phyloP scores from a whole-genome alignment of 129 eudicot species.

The Artemisia tridentata region DNA sequence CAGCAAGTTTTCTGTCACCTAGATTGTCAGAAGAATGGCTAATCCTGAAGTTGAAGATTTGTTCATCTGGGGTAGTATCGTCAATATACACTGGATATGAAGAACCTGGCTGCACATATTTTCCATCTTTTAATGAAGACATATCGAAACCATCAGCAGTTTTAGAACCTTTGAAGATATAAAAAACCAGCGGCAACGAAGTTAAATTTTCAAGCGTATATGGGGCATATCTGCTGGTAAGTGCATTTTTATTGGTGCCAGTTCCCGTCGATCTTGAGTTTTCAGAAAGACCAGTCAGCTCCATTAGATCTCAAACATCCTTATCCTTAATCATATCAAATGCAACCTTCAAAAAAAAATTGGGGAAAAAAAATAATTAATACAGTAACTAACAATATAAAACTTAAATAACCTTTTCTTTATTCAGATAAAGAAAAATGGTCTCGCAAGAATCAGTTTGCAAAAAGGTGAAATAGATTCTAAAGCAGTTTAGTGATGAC shows the following conservation, averaged over 20 bases:
- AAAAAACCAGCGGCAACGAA: constrained; percentile 73
- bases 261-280: constrained; percentile 33
- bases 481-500: constrained; percentile 1
- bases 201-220: constrained; percentile 81
- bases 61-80: constrained; percentile 55
- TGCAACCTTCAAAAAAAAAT: constrained; percentile 48
- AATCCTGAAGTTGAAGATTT: constrained; percentile 46
- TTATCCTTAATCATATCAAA: constrained; percentile 66
- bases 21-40: constrained; percentile 61
- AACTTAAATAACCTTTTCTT: background rate
- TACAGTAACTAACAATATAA: constrained; percentile 11
- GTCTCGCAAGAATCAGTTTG: background rate
- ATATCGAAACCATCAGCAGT: constrained; percentile 37
- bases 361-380: background rate
- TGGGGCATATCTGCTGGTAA: constrained; percentile 67
- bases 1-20: constrained; percentile 45
- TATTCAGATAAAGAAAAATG: constrained; percentile 3
- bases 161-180: constrained; percentile 51
- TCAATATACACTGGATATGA: constrained; percentile 69
- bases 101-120: constrained; percentile 61
- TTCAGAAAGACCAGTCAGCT: constrained; percentile 34
- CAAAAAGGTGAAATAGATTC: constrained; percentile 8
- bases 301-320: constrained; percentile 54
- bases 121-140: constrained; percentile 47
- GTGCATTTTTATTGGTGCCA: constrained; percentile 39